Base-by-base conservation (phyloP, 768 basidiomycete genomes). In the Xanthoconium stramineum region DNA sequence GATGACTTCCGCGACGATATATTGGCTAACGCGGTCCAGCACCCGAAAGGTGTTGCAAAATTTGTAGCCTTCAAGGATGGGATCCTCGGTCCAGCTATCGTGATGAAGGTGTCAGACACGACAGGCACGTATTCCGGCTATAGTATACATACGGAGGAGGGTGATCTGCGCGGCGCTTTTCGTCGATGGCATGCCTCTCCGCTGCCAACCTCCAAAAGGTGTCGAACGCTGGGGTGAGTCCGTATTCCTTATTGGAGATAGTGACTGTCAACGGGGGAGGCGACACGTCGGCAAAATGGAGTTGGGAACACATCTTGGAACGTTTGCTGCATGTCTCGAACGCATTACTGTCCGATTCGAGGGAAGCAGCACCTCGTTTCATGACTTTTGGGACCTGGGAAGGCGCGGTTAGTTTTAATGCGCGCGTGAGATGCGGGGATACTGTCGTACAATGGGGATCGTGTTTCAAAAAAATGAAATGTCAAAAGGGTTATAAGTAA, bases 31-130 rank as follows among this genome's bases (percentile, higher is more conserved):
- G 36, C 82, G 83, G 73, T 92, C 90, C 43, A 85, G 77, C 9
- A 90, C 82, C 36, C 90, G 86, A 65, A 80, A 92, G 0, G 85
- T 81, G 63, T 90, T 89, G 72, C 88, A 89, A 66, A 90, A 91
- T 32, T 76, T 77, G 61, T 83, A 78, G 13, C 73, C 64, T 3
- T 67, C 74, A 19, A 92, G 74, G 48, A 86, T 81, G 3, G 69
- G 63, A 65, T 92, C 87, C 1, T 77, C 66, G 0, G 89, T 89
- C 89, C 90, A 92, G 30, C 85, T 86, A 54, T 40, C n/a, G 42
- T 19, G 20, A 29, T 10, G 24, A 24, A 12, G 2, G 29, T n/a
- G 56, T 66, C 57, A 72, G 58, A 55, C 39, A 54, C 45, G 56
- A 47, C 24, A 51, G 30, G 24, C 10, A 36, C 39, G 20, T 28